Base-by-base conservation (phyloP, 148 eudicot species). In the Silene conica region DNA sequence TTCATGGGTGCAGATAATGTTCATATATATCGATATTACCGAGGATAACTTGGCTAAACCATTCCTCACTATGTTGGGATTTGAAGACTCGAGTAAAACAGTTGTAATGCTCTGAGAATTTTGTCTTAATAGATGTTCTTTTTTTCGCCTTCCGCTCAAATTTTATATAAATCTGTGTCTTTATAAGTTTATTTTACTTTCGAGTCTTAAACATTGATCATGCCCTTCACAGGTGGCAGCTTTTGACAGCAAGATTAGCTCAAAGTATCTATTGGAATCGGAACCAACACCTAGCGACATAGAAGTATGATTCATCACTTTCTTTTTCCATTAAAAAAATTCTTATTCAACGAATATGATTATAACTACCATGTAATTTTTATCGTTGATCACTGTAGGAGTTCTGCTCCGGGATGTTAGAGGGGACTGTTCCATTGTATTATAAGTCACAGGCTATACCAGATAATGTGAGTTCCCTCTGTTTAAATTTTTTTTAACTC, bases 1-100 rank as follows among this genome's bases (percentile, higher is more conserved):
- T 61, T n/a, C 80, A 26, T 80, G 57, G 71, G 69, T 75, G 80
- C 88, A 94, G 98, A 82, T 94, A 77, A 78, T 92, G 92, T 76
- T 94, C 78, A 69, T 90, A 62, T 80, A 82, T 70, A 86, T 85
- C 38, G 88, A 94, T 82, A 88, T 92, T 46, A 71, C 52, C 28
- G 96, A 89, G 41, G 96, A 92, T 12, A 92, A 94, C 81, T 90
- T 94, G 60, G 98, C 97, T 72, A 94, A 94, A 72, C 98, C 98
- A 64, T 87, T 94, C 82, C 77, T 94, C 65, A 88, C 88, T 73
- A 79, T 94, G 72, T 79, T 91, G 76, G 98, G 97, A 46, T 87
- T 83, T 46, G 97, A 94, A 79, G 97, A 94, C 25, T 88, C 98
- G 16, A 79, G 85, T 66, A 86, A 89, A 5, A 82, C 87, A 38